These are phyloP conservation scores for Pseudogymnoascus sp. DNA, from an alignment of 2,329 filamentous ascomycete genomes.

Conservation along the genomic window DNA sequence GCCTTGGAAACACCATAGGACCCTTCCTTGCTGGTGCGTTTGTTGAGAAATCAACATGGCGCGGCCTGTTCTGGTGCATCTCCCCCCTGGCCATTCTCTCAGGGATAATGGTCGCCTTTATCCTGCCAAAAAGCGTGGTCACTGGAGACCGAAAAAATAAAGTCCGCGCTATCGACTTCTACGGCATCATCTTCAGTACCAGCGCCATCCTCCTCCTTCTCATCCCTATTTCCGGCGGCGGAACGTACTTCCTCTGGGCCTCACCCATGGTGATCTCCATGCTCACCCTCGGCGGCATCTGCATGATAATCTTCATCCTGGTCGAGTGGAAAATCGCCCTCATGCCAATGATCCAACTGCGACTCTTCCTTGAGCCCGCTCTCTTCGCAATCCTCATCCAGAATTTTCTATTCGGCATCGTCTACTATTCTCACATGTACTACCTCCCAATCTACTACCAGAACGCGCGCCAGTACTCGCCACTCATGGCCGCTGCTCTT, in stretches of 20 bases:
- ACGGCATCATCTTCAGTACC: constrained; percentile 45
- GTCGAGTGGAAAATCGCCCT: constrained; percentile 46
- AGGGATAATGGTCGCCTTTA: constrained; percentile 37
- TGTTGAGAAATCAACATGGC: constrained; percentile 32
- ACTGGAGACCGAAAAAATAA: constrained; percentile 39
- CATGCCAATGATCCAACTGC: constrained; percentile 39
- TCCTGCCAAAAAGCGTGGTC: constrained; percentile 43
- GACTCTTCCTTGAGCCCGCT: constrained; percentile 46
- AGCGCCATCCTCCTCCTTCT: constrained; percentile 50
- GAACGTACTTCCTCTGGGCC: constrained; percentile 46
- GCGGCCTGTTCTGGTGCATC: constrained; percentile 40
- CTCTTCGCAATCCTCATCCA: constrained; percentile 47
- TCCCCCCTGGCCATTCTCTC: constrained; percentile 41
- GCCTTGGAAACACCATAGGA: constrained; percentile 35
- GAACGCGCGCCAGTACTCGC: constrained; percentile 35
- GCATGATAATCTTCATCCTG: constrained; percentile 40
- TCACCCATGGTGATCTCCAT: constrained; percentile 51
- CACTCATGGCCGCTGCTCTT: constrained; percentile 40
- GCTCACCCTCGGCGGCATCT: constrained; percentile 41
- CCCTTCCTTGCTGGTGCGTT: constrained; percentile 37
- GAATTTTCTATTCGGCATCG: constrained; percentile 50
- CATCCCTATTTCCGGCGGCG: constrained; percentile 55
- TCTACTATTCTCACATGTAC: constrained; percentile 51
- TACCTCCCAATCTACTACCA: constrained; percentile 55
- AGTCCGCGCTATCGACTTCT: constrained; percentile 49